Base-by-base conservation (phyloP, 257 asterid genomes). In the Solanum pennellii region DNA sequence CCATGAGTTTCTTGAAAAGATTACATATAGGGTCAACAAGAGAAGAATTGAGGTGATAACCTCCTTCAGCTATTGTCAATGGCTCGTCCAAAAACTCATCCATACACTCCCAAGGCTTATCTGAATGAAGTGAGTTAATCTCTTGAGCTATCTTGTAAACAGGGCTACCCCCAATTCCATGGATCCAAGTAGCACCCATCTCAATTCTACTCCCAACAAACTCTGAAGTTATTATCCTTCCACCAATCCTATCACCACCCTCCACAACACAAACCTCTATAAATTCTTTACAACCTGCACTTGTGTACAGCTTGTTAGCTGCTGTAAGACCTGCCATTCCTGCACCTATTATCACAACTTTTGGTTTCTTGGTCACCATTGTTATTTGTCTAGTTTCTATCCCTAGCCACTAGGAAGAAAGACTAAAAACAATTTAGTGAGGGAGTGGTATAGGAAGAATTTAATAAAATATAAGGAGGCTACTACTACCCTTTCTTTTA, bases 111-210 rank as follows among this genome's bases (percentile, higher is more conserved):
- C 98, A 96, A 1, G 99, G 99, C 92, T 92, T 88, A 31, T 91
- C 83, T 2, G 98, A 93, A 14, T 75, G 82, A 11, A 96, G 89
- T 3, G 94, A 90, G 29, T 84, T 44, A 3, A 88, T 91, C 6
- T 93, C 92, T 21, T 84, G 88, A 20, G 98, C 98, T 18, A 96
- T 95, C 88, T 93, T 88, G 85, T 94, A 89, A 86, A 96, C 86
- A 12, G 98, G 99, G 88, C 98, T 96, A 16, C 96, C 95, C 20
- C 89, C 93, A 71, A 96, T 93, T 35, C 99, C 99, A 65, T 96
- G 99, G 96, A 96, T 96, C 99, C 99, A 95, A 11, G 99, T 96
- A 31, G 98, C 99, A 8, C 99, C 99, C 83, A 88, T 92, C 93
- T 96, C 99, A 86, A 96, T 91, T 88, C 97, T 89, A 90, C 93